Base-by-base conservation (phyloP, 306 rosid genomes). In the Cicer cuneatum region DNA sequence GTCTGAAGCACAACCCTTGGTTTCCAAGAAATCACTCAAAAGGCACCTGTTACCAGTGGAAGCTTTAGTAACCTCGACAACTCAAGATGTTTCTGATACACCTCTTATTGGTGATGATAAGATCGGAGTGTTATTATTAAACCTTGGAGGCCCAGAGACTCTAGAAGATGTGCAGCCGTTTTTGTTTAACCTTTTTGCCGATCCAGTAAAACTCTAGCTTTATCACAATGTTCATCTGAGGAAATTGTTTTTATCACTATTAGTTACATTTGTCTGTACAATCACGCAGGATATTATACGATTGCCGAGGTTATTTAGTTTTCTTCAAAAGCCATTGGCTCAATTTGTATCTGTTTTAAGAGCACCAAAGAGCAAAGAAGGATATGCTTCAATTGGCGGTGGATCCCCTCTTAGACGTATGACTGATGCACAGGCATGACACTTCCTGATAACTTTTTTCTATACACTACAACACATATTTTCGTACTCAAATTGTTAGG, bases 141-240 rank as follows among this genome's bases (percentile, higher is more conserved):
- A 93, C 85, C 98, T 90, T 61, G 97, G 98, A 78, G 98, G 98
- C 60, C 98, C 98, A 2, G 97, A 93, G 87, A 90, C 97, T 78
- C 92, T 93, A 76, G 97, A 93, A 40, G 98, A 93, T 64, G 98
- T 93, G 88, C 97, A 93, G 67, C 98, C 98, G 39, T 93, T 93
- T 83, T 80, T 93, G 83, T 93, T 93, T 73, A 93, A 93, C 81
- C 98, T 93, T 71, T 93, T 93, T 66, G 97, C 97, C n/a, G 98
- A 93, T 65, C 98, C 98, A 73, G 98, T 93, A 90, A 85, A 51
- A 11, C 68, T 80, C 80, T 70, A 11, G 38, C 45, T 73, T 62
- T 63, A 45, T 46, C 72, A 40, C 54, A 37, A 41, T 24, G n/a
- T 56, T 52, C 54, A 52, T 67, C 54, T 53, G 51, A 56, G 35